A percentile compares a stretch with the other conserved stretches of the same genome.
These are phyloP conservation scores for Canavalia ensiformis DNA, from an alignment of 306 rosid genomes.

Conservation along the genomic window DNA sequence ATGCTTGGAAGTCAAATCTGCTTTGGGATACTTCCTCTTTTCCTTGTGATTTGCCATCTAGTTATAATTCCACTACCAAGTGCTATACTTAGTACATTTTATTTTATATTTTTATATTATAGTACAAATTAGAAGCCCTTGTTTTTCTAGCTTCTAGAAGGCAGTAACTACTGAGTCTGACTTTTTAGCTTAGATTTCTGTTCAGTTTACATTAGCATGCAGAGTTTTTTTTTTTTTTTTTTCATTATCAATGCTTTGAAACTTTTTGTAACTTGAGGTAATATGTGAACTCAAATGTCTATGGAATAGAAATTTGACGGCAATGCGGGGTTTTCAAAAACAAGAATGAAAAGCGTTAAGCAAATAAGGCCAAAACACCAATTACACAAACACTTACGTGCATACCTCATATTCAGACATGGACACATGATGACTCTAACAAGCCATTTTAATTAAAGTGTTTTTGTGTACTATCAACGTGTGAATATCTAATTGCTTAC, in stretches of 20 bases:
- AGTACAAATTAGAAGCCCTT: slow-evolving; percentile 45
- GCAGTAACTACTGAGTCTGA: slow-evolving; percentile 42
- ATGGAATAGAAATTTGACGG: slow-evolving; percentile 52
- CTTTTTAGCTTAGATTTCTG: slow-evolving; percentile 40
- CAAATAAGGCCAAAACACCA: slow-evolving; percentile 25
- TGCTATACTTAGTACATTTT: slow-evolving; percentile 59
- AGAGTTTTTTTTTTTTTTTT: background rate
- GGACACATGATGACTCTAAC: slow-evolving; percentile 9
- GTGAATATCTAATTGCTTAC: background rate
- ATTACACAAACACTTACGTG: background rate
- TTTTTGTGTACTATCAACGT: background rate
- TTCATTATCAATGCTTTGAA: slow-evolving; percentile 12
- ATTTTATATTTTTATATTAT: slow-evolving; percentile 15
- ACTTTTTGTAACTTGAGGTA: slow-evolving; percentile 42
- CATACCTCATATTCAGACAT: background rate
- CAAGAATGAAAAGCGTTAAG: slow-evolving; percentile 26
- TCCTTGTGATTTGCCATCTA: slow-evolving; percentile 73
- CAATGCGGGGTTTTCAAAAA: slow-evolving; percentile 40
- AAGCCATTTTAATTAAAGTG: slow-evolving; percentile 4
- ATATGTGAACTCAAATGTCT: slow-evolving; percentile 50
- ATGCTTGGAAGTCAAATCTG: slow-evolving; percentile 81
- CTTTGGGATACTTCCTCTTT: slow-evolving; percentile 79
- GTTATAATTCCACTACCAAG: slow-evolving; percentile 61
- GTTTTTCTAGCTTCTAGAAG: slow-evolving; percentile 50
- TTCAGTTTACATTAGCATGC: slow-evolving; percentile 48